These are phyloP conservation scores for Thelonectria rubi DNA, from an alignment of 2,329 filamentous ascomycete genomes.

Conservation along the genomic window DNA sequence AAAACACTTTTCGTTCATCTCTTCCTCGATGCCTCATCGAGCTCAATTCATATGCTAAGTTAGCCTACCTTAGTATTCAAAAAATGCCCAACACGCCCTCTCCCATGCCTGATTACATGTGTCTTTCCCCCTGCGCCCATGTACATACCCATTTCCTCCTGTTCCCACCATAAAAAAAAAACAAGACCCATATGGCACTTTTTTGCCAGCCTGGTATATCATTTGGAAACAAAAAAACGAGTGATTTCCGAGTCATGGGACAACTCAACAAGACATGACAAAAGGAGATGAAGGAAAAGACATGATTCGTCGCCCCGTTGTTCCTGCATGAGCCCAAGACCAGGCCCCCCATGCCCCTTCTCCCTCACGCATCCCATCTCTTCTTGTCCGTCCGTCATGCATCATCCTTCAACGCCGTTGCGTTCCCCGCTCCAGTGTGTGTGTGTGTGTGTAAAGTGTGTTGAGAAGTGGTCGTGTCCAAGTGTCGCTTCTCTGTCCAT, in stretches of 20 bases:
- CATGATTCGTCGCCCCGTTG: constrained; percentile 35
- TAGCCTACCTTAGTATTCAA: neutral
- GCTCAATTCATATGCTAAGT: constrained; percentile 20
- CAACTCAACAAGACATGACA: constrained; percentile 26
- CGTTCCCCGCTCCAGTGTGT: constrained; percentile 31
- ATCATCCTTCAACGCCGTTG: constrained; percentile 33
- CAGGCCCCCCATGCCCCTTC: constrained; percentile 5
- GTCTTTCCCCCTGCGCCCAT: constrained; percentile 36
- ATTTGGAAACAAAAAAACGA: constrained; percentile 32
- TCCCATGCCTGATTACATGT: constrained; percentile 26
- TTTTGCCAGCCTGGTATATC: constrained; percentile 40
- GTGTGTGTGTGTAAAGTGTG: constrained; percentile 29
- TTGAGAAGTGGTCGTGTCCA: constrained; percentile 43
- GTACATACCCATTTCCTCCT: constrained; percentile 20
- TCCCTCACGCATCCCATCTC: constrained; percentile 10
- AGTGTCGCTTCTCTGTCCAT: constrained; percentile 43
- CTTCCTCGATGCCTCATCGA: constrained; percentile 24
- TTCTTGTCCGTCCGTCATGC: constrained; percentile 30
- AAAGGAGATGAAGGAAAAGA: constrained; percentile 23
- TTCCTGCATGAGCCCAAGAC: constrained; percentile 41
- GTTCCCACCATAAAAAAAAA: too few species aligned
- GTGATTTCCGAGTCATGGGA: constrained; percentile 34
- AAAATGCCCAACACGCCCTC: neutral
- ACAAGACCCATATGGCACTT: too few species aligned
- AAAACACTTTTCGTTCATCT: constrained; percentile 22